Conservation (phyloP, 169 alveolate species). For the Eimeria necatrix region DNA sequence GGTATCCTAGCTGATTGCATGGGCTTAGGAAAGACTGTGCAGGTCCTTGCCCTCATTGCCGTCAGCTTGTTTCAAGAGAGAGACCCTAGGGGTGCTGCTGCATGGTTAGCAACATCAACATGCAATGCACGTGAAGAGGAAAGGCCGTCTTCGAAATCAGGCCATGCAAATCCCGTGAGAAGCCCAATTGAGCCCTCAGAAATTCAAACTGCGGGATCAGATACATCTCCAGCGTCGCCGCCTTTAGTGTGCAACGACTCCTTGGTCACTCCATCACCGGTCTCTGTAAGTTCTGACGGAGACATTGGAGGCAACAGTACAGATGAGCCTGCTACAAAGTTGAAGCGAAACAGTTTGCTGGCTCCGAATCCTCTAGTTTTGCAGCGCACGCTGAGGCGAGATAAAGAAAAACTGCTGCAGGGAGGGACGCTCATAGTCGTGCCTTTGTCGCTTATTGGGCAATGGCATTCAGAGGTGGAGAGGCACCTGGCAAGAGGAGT, state of each 20-base stretch:
- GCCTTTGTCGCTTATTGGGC: conserved; percentile 88
- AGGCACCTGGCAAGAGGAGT: conserved; percentile 85
- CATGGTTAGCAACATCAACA: not conserved
- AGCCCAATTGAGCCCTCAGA: not conserved
- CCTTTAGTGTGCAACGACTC: not conserved
- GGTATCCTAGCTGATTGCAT: conserved; percentile 98
- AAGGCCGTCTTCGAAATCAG: not conserved
- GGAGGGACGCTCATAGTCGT: conserved; percentile 91
- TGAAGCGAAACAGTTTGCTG: not conserved
- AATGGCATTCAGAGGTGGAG: conserved; percentile 89
- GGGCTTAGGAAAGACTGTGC: conserved; percentile 99
- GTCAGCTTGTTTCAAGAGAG: conserved; percentile 59
- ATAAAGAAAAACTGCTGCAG: conserved; percentile 40
- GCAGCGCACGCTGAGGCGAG: conserved; percentile 48
- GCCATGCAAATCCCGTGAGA: not conserved
- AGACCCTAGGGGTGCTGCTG: conserved; percentile 53
- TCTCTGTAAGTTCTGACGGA: conserved; percentile 39
- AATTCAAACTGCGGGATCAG: not conserved
- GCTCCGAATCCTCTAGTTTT: conserved; percentile 46
- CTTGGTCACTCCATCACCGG: not conserved
- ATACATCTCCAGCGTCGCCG: not conserved
- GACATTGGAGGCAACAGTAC: not conserved
- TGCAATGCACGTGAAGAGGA: not conserved
- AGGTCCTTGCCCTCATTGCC: conserved; percentile 85
- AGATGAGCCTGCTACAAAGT: not conserved